These are phyloP conservation scores for Skeletonema menzelii DNA, from an alignment of 108 stramenopile species.

Conservation along the genomic window DNA sequence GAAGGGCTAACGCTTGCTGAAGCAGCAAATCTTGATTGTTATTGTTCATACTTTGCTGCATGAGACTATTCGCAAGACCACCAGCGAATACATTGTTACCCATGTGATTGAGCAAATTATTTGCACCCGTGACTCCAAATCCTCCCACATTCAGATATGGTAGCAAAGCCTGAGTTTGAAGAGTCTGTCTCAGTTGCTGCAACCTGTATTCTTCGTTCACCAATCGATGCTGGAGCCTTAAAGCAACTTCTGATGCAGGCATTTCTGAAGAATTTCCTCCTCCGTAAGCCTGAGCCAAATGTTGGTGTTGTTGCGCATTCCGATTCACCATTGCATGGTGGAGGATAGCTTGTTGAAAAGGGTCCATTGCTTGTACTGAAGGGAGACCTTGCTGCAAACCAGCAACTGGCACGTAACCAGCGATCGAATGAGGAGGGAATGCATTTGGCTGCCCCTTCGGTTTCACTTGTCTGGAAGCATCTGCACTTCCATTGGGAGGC, in stretches of 20 bases:
- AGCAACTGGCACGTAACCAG: not conserved
- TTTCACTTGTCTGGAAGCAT: not conserved
- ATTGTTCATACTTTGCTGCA: conserved; percentile 1
- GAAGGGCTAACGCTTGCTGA: not conserved
- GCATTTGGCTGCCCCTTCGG: not conserved
- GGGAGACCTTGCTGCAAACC: not conserved
- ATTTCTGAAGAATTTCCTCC: not conserved
- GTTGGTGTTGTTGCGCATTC: not conserved
- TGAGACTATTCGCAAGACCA: not conserved
- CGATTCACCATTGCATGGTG: not conserved
- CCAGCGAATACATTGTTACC: not conserved
- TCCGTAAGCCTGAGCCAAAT: not conserved
- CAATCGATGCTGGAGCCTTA: not conserved
- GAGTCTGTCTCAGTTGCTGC: not conserved
- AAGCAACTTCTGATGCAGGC: not conserved
- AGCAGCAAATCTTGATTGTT: not conserved
- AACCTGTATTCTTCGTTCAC: not conserved
- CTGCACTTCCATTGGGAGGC: not conserved
- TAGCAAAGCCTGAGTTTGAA: not conserved
- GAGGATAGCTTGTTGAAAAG: not conserved
- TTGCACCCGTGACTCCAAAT: not conserved
- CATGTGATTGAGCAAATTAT: not conserved
- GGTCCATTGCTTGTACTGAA: not conserved
- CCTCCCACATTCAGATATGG: not conserved
- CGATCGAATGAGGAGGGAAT: not conserved